These are phyloP conservation scores for Edaphochlamys debaryana DNA, from an alignment of 139 green algal species.

Conservation along the genomic window DNA sequence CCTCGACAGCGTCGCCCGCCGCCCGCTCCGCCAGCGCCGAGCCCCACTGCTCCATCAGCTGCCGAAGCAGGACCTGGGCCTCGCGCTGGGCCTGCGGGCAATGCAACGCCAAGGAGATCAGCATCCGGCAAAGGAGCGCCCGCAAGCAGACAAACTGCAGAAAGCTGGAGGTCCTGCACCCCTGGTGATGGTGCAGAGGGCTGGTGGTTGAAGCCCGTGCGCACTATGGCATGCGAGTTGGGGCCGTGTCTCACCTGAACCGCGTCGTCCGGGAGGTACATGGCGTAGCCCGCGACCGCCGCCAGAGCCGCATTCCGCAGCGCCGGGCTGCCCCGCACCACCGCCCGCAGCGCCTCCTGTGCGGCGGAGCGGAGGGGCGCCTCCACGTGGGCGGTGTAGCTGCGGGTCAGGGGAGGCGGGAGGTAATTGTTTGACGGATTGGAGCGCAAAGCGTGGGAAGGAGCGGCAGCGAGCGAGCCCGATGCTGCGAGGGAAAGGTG, in stretches of 20 bases:
- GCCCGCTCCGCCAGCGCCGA: conserved; percentile 52
- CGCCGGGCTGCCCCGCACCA: conserved; percentile 66
- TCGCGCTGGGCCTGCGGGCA: conserved; percentile 47
- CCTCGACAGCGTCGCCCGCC: conserved; percentile 30
- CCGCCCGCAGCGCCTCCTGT: conserved; percentile 61
- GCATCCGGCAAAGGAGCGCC: neutral
- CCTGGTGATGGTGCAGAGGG: too few species aligned
- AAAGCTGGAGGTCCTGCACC: too few species aligned
- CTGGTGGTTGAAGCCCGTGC: too few species aligned
- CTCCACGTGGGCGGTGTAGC: conserved; percentile 57
- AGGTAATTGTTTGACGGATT: neutral
- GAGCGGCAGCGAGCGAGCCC: too few species aligned
- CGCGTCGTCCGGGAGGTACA: conserved; percentile 75
- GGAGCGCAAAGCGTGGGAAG: neutral
- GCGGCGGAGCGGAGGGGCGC: conserved; percentile 42
- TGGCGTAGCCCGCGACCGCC: conserved; percentile 61
- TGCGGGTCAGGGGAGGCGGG: conserved; percentile 5
- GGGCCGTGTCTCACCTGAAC: conserved; percentile 69
- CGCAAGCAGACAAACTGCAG: too few species aligned
- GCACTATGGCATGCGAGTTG: too few species aligned
- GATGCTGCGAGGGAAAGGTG: too few species aligned
- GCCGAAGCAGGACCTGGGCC: conserved; percentile 50
- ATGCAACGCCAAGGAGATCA: too few species aligned
- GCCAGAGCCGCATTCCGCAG: conserved; percentile 72
- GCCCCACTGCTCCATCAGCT: conserved; percentile 60